A percentile compares a stretch with the other conserved stretches of the same genome.
Evolutionary conservation across 805 yeast genomes (phyloP).

Genomic region (Metschnikowia koreensis): DNA sequence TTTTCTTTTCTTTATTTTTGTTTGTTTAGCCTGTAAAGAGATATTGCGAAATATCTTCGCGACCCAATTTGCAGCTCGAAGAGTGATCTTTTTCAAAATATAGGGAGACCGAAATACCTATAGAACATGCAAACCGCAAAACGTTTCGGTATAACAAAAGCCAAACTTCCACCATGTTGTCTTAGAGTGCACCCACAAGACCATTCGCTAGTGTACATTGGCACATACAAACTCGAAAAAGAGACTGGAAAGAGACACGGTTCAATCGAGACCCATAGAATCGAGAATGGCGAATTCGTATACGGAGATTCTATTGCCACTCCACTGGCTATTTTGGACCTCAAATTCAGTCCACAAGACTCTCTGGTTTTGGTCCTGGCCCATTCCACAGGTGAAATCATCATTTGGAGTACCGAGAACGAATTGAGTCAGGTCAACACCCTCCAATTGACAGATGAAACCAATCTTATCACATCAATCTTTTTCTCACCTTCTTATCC

Average conservation of each 20-base stretch:
- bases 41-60: too few relatives aligned
- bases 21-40: too few relatives aligned
- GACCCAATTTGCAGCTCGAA: not conserved
- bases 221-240: conserved; percentile 74
- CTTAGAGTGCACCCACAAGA: conserved; percentile 57
- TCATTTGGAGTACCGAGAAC: conserved; percentile 51
- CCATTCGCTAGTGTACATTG: conserved; percentile 52
- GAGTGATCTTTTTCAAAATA: not conserved
- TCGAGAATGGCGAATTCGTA: conserved; percentile 16
- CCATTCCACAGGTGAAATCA: conserved; percentile 78
- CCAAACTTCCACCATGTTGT: conserved; percentile 82
- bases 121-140: conserved; percentile 9
- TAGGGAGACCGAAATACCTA: not conserved
- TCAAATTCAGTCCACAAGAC: conserved; percentile 64
- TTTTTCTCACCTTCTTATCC: conserved; percentile 49
- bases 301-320: conserved; percentile 29
- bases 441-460: conserved; percentile 47
- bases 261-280: conserved; percentile 44
- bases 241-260: conserved; percentile 64
- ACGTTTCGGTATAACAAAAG: conserved; percentile 24
- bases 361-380: conserved; percentile 51
- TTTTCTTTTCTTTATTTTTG: too few relatives aligned
- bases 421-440: conserved; percentile 16
- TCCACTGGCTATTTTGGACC: conserved; percentile 70
- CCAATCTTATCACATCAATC: conserved; percentile 60